Conservation (phyloP, 352 stramenopile genomes). For the Phytophthora fragariae region DNA sequence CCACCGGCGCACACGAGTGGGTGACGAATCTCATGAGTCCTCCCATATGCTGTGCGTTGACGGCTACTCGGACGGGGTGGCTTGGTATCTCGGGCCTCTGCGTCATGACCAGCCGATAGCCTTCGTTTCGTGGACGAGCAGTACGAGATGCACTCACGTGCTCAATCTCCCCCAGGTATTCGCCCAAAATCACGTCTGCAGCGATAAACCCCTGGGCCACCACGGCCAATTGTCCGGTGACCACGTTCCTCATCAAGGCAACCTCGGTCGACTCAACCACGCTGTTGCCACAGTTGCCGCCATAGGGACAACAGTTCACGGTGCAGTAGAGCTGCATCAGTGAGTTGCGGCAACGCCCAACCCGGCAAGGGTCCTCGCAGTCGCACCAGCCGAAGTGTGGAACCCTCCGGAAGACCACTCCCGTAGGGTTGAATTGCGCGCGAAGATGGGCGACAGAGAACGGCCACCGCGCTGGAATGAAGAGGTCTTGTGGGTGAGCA, state of each 20-base stretch:
- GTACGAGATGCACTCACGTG: background rate
- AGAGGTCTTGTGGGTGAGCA: background rate
- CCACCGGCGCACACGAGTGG: background rate
- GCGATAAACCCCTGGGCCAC: background rate
- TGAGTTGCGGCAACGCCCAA: conserved; percentile 1
- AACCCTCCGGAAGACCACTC: background rate
- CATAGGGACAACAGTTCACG: conserved; percentile 2
- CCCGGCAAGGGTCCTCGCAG: background rate
- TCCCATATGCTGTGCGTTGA: too few relatives aligned
- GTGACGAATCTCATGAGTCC: too few relatives aligned
- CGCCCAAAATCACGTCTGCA: background rate
- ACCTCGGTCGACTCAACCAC: background rate
- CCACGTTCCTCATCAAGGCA: background rate
- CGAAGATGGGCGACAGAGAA: background rate
- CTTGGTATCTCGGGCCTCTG: background rate
- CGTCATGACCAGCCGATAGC: conserved; percentile 7
- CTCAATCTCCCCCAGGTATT: conserved; percentile 19
- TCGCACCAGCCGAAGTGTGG: conserved; percentile 13
- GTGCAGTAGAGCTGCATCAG: conserved; percentile 14
- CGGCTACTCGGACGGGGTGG: too few relatives aligned
- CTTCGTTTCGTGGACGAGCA: conserved; percentile 2
- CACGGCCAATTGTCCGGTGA: background rate
- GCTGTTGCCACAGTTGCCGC: conserved; percentile 8
- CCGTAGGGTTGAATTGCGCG: conserved; percentile 4
- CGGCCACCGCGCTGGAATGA: background rate